Conservation (phyloP, 1,284 basidiomycete species). For the Malassezia globosa region DNA sequence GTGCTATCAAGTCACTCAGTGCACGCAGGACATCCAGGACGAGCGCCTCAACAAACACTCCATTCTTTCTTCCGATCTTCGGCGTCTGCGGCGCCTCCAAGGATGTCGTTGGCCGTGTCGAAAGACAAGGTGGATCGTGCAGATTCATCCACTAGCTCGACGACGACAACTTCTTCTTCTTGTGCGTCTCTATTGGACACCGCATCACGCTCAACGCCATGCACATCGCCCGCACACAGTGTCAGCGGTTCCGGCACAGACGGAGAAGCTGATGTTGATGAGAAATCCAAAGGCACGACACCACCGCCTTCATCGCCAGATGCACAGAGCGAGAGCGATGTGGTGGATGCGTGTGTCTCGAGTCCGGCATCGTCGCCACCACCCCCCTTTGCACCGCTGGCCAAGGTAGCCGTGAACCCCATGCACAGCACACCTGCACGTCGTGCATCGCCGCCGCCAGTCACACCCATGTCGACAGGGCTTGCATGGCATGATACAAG, state of each 20-base stretch:
- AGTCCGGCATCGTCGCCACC: constrained; percentile 17
- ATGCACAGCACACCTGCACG: not conserved
- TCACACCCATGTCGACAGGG: not conserved
- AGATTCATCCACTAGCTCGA: not conserved
- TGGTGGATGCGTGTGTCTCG: constrained; percentile 3
- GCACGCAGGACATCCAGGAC: not conserved
- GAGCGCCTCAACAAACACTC: constrained; percentile 7
- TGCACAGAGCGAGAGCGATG: constrained; percentile 1
- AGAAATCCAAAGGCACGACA: not conserved
- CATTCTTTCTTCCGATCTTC: constrained; percentile 3
- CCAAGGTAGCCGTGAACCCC: too few species aligned
- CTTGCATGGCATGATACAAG: not conserved
- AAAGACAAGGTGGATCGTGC: too few species aligned
- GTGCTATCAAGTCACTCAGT: not conserved
- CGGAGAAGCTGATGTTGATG: too few species aligned
- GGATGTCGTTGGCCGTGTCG: not conserved
- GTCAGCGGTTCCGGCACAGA: not conserved
- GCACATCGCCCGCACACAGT: constrained; percentile 5
- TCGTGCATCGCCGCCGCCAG: not conserved
- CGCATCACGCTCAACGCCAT: not conserved
- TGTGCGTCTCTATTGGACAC: constrained; percentile 11
- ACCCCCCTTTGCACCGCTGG: not conserved
- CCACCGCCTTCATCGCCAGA: constrained; percentile 1
- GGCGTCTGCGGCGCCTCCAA: not conserved
- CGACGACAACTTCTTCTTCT: not conserved